These are phyloP conservation scores for Aspergillus pseudonomiae DNA, from an alignment of 2,329 filamentous ascomycete genomes.

Conservation along the genomic window DNA sequence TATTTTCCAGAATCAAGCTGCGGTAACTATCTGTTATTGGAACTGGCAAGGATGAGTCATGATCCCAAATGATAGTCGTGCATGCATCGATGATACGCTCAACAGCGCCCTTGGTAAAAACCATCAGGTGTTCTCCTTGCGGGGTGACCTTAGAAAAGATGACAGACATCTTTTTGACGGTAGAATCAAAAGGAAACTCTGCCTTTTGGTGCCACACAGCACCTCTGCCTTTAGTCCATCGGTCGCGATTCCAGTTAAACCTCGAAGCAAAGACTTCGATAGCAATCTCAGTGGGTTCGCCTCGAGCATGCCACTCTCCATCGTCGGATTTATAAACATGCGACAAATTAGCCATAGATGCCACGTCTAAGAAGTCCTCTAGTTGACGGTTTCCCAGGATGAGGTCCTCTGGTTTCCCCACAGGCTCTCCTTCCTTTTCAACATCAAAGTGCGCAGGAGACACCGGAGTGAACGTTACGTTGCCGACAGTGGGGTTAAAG, in stretches of 20 bases:
- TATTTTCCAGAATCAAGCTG: too few species aligned
- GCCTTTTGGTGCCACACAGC: constrained; percentile 59
- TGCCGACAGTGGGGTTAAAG: constrained; percentile 57
- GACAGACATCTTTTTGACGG: constrained; percentile 73
- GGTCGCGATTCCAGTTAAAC: constrained; percentile 62
- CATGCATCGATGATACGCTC: constrained; percentile 67
- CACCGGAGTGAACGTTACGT: constrained; percentile 40
- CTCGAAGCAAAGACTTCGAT: constrained; percentile 71
- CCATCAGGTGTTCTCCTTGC: constrained; percentile 25
- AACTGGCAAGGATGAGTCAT: constrained; percentile 31
- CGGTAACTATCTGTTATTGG: too few species aligned
- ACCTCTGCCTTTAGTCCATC: constrained; percentile 49
- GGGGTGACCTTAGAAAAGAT: constrained; percentile 51
- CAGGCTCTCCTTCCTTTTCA: constrained; percentile 25
- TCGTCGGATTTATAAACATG: constrained; percentile 59
- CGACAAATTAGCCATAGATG: constrained; percentile 65
- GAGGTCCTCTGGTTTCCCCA: constrained; percentile 32
- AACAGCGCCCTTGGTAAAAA: constrained; percentile 54
- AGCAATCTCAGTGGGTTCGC: constrained; percentile 70
- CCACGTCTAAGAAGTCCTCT: constrained; percentile 60
- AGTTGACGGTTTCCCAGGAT: constrained; percentile 49
- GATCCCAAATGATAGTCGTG: constrained; percentile 50
- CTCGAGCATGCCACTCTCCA: constrained; percentile 61
- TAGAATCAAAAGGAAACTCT: constrained; percentile 72
- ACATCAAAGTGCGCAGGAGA: constrained; percentile 30